A percentile compares a stretch with the other conserved stretches of the same genome.
phyloP scores from a whole-genome alignment of 1,139 yeast genomes.

The Hanseniaspora sp. region DNA sequence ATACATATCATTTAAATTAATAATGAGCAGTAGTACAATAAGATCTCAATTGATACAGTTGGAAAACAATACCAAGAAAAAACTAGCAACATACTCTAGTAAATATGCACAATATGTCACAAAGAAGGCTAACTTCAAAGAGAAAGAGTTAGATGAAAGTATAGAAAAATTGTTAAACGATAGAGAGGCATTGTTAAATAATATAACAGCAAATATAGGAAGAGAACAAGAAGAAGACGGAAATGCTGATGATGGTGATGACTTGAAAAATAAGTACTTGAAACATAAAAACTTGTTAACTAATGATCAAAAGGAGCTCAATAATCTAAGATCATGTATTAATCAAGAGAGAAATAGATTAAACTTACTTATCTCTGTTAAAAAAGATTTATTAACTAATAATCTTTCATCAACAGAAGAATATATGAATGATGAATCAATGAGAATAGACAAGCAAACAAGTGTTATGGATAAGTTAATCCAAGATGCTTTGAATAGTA shows the following conservation, averaged over 20 bases:
- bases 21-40: slow-evolving; percentile 32
- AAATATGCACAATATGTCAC: slow-evolving; percentile 43
- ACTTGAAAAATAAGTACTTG: slow-evolving; percentile 61
- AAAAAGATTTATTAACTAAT: slow-evolving; percentile 48
- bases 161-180: slow-evolving; percentile 34
- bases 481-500: slow-evolving; percentile 74
- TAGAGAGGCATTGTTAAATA: slow-evolving; percentile 35
- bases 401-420: slow-evolving; percentile 40
- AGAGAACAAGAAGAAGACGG: slow-evolving; percentile 19
- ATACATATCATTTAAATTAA: too few species aligned
- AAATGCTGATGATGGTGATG: slow-evolving; percentile 34
- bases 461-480: slow-evolving; percentile 67
- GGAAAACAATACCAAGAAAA: slow-evolving; percentile 44
- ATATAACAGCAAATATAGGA: slow-evolving; percentile 23
- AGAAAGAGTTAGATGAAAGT: slow-evolving; percentile 34
- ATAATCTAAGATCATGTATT: slow-evolving; percentile 48
- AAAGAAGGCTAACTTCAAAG: slow-evolving; percentile 40
- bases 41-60: slow-evolving; percentile 46
- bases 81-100: slow-evolving; percentile 42
- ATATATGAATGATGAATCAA: slow-evolving; percentile 67
- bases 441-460: slow-evolving; percentile 63
- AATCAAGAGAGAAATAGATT: slow-evolving; percentile 65
- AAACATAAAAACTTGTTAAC: slow-evolving; percentile 68
- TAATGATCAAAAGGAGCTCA: slow-evolving; percentile 58
- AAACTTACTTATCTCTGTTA: slow-evolving; percentile 62